phyloP scores from a whole-genome alignment of 805 yeast species.

The Scheffersomyces stipitis region DNA sequence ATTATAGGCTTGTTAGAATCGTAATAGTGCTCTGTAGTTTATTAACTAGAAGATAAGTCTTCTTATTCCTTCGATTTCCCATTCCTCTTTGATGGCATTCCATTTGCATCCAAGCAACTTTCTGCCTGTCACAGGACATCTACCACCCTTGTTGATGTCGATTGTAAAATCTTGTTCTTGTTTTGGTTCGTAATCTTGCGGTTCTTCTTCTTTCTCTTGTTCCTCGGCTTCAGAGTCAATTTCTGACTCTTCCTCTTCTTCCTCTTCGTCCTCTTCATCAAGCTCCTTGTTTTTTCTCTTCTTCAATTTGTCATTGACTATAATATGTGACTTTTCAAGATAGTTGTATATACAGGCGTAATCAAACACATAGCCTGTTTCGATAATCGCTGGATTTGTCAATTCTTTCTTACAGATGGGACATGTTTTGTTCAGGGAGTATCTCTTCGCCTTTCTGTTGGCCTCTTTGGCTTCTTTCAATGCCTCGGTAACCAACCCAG shows the following conservation, averaged over 20 bases:
- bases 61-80: conserved; percentile 77
- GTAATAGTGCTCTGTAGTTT: too few relatives aligned
- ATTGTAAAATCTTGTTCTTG: conserved; percentile 7
- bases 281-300: conserved; percentile 6
- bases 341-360: conserved; percentile 78
- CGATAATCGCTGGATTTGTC: conserved; percentile 81
- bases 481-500: conserved; percentile 25
- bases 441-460: conserved; percentile 15
- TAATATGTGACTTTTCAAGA: conserved; percentile 48
- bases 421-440: conserved; percentile 46
- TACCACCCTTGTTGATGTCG: conserved; percentile 53
- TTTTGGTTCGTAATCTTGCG: conserved; percentile 4
- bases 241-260: conserved; percentile 11
- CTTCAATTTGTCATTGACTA: conserved; percentile 20
- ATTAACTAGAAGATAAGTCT: conserved; percentile 73
- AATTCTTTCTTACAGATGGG: conserved; percentile 67
- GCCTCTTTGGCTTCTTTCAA: conserved; percentile 5
- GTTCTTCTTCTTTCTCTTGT: conserved; percentile 7
- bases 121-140: conserved; percentile 83
- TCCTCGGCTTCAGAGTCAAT: conserved; percentile 10
- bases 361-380: conserved; percentile 89
- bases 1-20: too few relatives aligned
- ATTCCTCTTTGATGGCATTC: conserved; percentile 54
- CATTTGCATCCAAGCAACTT: conserved; percentile 69
- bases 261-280: conserved; percentile 13